Base-by-base conservation (phyloP, 2,329 filamentous ascomycete species). In the Pseudogymnoascus sp. region DNA sequence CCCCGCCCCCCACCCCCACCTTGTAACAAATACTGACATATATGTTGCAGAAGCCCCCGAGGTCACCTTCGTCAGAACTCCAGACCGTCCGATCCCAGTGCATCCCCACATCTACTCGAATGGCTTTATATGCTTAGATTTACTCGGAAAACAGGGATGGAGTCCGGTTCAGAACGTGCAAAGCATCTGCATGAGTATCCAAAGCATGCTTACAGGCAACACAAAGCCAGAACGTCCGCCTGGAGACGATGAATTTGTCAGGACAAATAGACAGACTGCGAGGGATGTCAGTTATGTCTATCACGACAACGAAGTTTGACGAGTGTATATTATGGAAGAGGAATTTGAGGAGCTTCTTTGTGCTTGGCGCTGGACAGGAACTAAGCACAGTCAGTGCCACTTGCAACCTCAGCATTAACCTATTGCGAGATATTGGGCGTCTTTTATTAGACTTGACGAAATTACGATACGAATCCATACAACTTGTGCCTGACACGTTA, bases 81-180 rank as follows among this genome's bases (percentile, higher is more conserved):
- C 84, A 35, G 79, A 83, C 69, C 83, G 85, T 49, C 81, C 83
- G 38, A 92, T 99, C 70, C 94, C 94, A 0, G 92, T 96, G 74
- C 94, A 99, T 72, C 94, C 94, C 2, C 94, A 99, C 78, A 90
- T 99, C 75, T 99, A 99, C 79, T 94, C 90, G 69, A 99, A 99
- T 75, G 94, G 94, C 69, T 96, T 97, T 74, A 99, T 99, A 73
- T 99, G 94, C 72, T 88, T 99, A 59, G 94, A 99, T 70, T 83
- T 99, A 1, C 85, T 99, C 7, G 91, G 91, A 61, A 80, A 83
- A 8, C 87, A 91, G 66, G 94, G 94, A 63, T 99, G 94, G 94
- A 94, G 89, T 58, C 94, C 94, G 0, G 93, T 99, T 0, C 94
- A 99, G 73, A 97, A 93, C 64, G 94, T 97, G 7, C 93, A 97